phyloP scores from a whole-genome alignment of 495 filamentous ascomycete genomes.

The Amphirosellinia nigrospora region DNA sequence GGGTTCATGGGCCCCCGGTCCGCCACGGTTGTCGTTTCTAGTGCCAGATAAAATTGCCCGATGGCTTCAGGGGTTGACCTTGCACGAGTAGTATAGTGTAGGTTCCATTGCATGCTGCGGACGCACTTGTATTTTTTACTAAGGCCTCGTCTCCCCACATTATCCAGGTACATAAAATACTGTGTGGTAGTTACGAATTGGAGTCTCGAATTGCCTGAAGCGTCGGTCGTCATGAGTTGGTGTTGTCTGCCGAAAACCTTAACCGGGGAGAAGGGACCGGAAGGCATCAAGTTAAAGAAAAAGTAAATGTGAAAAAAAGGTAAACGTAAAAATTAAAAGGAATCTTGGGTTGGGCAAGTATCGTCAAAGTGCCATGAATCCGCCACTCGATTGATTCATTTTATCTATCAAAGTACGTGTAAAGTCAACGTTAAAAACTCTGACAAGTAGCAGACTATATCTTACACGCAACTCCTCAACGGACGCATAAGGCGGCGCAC shows the following conservation, averaged over 20 bases:
- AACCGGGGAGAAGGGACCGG: neutral
- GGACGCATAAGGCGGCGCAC: slow-evolving; percentile 12
- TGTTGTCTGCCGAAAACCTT: slow-evolving; percentile 8
- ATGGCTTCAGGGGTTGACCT: slow-evolving; percentile 21
- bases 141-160: slow-evolving; percentile 15
- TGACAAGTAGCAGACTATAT: neutral
- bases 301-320: neutral
- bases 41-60: slow-evolving; percentile 30
- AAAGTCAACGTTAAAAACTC: neutral
- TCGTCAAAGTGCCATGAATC: neutral
- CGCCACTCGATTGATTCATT: neutral
- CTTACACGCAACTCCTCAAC: neutral
- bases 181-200: neutral
- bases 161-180: slow-evolving; percentile 4
- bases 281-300: too few relatives aligned
- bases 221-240: neutral
- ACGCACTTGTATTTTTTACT: neutral
- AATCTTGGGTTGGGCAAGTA: neutral
- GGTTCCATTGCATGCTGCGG: slow-evolving; percentile 21
- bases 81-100: slow-evolving; percentile 1
- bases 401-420: neutral
- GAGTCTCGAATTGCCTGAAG: neutral
- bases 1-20: slow-evolving; percentile 2
- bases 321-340: neutral
- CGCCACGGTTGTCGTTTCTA: slow-evolving; percentile 15